These are phyloP conservation scores for Colletotrichum navitas DNA, from an alignment of 2,329 filamentous ascomycete genomes.

Conservation along the genomic window DNA sequence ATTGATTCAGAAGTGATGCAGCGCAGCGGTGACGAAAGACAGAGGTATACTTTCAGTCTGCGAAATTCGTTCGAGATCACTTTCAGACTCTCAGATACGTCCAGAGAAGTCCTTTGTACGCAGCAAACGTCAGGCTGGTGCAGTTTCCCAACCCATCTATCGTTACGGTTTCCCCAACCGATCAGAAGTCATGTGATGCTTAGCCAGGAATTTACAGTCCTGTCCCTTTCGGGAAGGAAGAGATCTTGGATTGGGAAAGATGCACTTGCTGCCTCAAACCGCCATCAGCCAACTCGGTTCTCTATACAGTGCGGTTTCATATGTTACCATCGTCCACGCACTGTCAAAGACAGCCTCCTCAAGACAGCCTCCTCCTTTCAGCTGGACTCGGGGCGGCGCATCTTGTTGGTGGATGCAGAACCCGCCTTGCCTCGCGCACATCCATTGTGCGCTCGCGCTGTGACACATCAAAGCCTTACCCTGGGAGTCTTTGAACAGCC, in stretches of 20 bases:
- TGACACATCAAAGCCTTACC: slow-evolving; percentile 23
- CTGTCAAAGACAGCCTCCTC: not conserved
- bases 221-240: slow-evolving; percentile 6
- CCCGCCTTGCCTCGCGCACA: slow-evolving; percentile 23
- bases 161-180: slow-evolving; percentile 9
- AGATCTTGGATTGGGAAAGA: not conserved
- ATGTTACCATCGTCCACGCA: not conserved
- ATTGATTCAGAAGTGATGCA: not conserved
- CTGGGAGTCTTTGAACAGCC: slow-evolving; percentile 25
- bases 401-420: slow-evolving; percentile 8
- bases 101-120: not conserved
- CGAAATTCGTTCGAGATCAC: not conserved
- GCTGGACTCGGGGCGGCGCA: slow-evolving; percentile 2
- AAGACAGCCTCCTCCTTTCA: not conserved
- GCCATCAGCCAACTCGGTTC: slow-evolving; percentile 18
- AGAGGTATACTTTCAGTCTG: not conserved
- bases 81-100: not conserved
- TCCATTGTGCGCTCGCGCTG: not conserved
- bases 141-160: not conserved
- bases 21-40: not conserved
- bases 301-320: slow-evolving; percentile 7
- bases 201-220: too few species aligned
- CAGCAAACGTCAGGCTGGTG: not conserved
- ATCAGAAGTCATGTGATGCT: slow-evolving; percentile 12
- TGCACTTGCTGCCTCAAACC: slow-evolving; percentile 27